phyloP scores from a whole-genome alignment of 257 asterid genomes.

The Orobanche coerulescens region DNA sequence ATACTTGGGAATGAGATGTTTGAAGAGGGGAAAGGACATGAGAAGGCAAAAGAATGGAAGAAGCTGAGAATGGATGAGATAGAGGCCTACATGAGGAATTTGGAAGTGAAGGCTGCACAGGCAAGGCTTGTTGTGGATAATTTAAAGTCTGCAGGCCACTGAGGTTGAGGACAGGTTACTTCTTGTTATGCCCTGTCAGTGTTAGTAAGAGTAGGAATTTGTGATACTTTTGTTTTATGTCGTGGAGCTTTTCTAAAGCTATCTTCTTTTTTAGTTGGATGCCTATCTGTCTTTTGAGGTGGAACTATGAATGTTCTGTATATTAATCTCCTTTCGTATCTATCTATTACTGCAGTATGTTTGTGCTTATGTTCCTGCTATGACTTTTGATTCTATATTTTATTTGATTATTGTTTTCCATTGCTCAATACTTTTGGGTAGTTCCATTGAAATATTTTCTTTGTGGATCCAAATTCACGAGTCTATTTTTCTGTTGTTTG shows the following conservation, averaged over 20 bases:
- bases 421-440: not conserved
- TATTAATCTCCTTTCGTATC: not conserved
- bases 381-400: not conserved
- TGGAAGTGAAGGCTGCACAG: constrained; percentile 31
- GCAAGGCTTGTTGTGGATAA: constrained; percentile 27
- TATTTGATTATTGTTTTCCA: not conserved
- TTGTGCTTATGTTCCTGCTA: constrained; percentile 9
- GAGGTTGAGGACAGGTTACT: constrained; percentile 13
- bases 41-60: constrained; percentile 34
- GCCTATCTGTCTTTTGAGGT: not conserved
- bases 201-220: not conserved
- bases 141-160: constrained; percentile 13
- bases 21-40: constrained; percentile 26
- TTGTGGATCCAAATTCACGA: not conserved
- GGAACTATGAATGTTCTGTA: not conserved
- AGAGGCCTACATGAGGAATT: constrained; percentile 20
- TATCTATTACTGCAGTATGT: not conserved
- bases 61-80: constrained; percentile 29
- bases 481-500: not conserved
- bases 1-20: constrained; percentile 25
- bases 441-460: not conserved
- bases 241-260: not conserved
- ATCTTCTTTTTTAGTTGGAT: too few species aligned
- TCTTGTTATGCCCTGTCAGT: not conserved
- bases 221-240: not conserved